A percentile compares a stretch with the other conserved stretches of the same genome.
phyloP scores from a whole-genome alignment of 176 grass and related monocot species.

The Oryza punctata region DNA sequence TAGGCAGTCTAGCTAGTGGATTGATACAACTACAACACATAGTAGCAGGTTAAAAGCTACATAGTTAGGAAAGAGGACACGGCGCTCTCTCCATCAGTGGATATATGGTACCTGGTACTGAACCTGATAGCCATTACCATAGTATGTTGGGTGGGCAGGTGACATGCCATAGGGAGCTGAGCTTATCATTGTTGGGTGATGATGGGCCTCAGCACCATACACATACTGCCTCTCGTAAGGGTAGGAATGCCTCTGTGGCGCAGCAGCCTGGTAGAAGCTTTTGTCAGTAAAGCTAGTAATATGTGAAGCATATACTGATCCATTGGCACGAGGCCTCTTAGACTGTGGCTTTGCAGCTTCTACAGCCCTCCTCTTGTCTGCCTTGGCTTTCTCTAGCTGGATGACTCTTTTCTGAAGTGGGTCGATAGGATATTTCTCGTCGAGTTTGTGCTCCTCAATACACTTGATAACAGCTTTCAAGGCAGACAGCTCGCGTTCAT shows the following conservation, averaged over 20 bases:
- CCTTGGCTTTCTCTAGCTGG: slow-evolving; percentile 96
- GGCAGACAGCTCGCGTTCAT: slow-evolving; percentile 77
- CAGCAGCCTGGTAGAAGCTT: slow-evolving; percentile 74
- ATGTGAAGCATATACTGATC: slow-evolving; percentile 54
- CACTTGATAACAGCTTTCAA: slow-evolving; percentile 83
- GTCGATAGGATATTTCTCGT: slow-evolving; percentile 62
- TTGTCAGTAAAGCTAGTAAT: slow-evolving; percentile 56
- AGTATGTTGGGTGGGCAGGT: slow-evolving; percentile 63
- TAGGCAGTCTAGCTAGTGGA: slow-evolving; percentile 41
- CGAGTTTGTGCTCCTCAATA: slow-evolving; percentile 86
- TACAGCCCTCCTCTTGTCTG: slow-evolving; percentile 82
- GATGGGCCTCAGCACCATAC: slow-evolving; percentile 62
- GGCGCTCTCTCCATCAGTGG: slow-evolving; percentile 60
- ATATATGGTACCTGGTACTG: slow-evolving; percentile 80
- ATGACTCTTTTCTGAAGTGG: slow-evolving; percentile 70
- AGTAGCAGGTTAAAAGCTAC: slow-evolving; percentile 44
- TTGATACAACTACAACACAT: slow-evolving; percentile 36
- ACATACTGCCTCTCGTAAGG: slow-evolving; percentile 70
- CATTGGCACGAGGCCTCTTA: slow-evolving; percentile 76
- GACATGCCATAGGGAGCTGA: slow-evolving; percentile 55
- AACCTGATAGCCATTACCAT: slow-evolving; percentile 75
- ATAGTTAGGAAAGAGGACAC: slow-evolving; percentile 48
- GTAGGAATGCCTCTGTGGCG: slow-evolving; percentile 64
- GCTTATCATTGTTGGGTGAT: slow-evolving; percentile 61
- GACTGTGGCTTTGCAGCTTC: slow-evolving; percentile 87